Evolutionary conservation across 202 grass and related monocot genomes (phyloP), one percentile per base, ranked within the genome.

Genomic region (Musa balbisiana): DNA sequence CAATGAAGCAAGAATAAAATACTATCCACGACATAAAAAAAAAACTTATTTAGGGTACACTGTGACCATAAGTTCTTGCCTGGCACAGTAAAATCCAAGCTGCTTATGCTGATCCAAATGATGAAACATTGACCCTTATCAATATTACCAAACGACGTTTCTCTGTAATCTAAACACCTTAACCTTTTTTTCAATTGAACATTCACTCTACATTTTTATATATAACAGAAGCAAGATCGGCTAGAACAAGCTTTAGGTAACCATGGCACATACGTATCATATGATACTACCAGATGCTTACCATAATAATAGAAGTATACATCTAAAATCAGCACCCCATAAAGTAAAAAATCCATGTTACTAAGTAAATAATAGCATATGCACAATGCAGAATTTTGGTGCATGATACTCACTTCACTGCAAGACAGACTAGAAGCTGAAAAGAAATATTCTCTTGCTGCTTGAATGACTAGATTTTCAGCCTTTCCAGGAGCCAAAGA

Each of bases 371-470:
- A 77, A 27, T n/a, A 79, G 52, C 51, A 79, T 59, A 23, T 78
- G 22, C 64, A 69, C 10, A 56, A 55, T 21, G 10, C 8, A 51
- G 51, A 20, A 29, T 24, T 17, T 29, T 26, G 10, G 25, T 33
- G 22, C 53, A 69, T n/a, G 51, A 78, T 81, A 90, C 92, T 92
- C 81, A 96, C 94, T 85, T 98, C 88, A n/a, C 88, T 86, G 64
- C 84, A 89, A 66, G 90, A 93, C 49, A 98, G 79, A 83, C 89
- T 93, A 64, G 94, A 98, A 84, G 94, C 90, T 11, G 90, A 97
- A 79, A 93, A 98, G 77, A 98, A 97, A 93, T 98, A 98, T 69
- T 98, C 94, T 75, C 84, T 89, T 68, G 88, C 88, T 69, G 94
- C 90, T 89, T 89, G 91, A 80, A 98, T 87, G 25, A 98, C 88